Base-by-base conservation (phyloP, 345 rosid species). In the Eutrema heterophyllum region DNA sequence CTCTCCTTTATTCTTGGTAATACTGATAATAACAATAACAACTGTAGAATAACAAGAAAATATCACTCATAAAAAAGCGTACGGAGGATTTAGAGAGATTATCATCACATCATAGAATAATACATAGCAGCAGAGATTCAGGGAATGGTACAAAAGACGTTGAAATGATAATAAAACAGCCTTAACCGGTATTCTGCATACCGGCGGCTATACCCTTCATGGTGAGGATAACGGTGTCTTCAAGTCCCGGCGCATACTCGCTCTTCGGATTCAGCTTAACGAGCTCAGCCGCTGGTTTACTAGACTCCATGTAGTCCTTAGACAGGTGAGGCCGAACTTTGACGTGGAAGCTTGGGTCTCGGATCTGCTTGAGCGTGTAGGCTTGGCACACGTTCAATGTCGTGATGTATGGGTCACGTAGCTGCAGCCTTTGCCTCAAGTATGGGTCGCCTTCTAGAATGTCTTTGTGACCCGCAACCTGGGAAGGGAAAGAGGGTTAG, bases 201-300 rank as follows among this genome's bases (percentile, higher is more conserved):
- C 98, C 97, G 27, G 98, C 97, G 11, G 99, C 99, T 45, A 92
- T 90, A 63, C 99, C 99, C 87, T 96, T 96, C 96, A 90, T 92
- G 53, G 98, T 96, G 81, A 96, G 79, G 78, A 96, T 92, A 7
- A 96, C 85, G 18, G 98, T 92, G 68, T 92, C 99, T 80, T 92
- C 98, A 15, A 92, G 83, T 15, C 98, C 97, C 1, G 98, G 96
- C 29, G 96, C 82, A 1, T 79, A 79, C 50, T 79, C 82, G 1
- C 79, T 79, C 78, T 63, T 73, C 1, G 82, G 79, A 26, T 79
- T 79, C n/a, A 79, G 82, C 79, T 73, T 79, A 14, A 79, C 82
- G 1, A 79, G 82, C 71, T 91, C 96, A 9, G 89, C 86, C 21
- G 91, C 90, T 9, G 96, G 86, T 72, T 89, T 91, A 76, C 85